Evolutionary conservation across 768 basidiomycete species (phyloP).

Genomic region (Cantharellus cinnabarinus): DNA sequence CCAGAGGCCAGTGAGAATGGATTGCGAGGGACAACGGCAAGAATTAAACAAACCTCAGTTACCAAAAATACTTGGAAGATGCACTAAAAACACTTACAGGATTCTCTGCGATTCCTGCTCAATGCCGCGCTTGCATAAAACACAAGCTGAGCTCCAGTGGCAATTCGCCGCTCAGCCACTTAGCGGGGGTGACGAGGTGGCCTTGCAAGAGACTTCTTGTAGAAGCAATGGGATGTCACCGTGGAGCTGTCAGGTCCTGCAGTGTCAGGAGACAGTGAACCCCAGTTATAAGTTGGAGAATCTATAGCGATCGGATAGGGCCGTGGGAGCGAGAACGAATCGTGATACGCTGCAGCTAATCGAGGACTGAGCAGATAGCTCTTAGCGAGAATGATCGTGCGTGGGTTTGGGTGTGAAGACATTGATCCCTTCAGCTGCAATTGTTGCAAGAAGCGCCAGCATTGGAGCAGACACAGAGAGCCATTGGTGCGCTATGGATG

Average conservation of each 20-base stretch:
- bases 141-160: conserved; percentile 60
- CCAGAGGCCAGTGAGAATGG: too few relatives aligned
- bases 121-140: conserved; percentile 62
- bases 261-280: conserved; percentile 1
- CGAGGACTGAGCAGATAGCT: conserved; percentile 52
- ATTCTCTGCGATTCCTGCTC: conserved; percentile 73
- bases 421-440: conserved; percentile 69
- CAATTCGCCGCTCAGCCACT: conserved; percentile 70
- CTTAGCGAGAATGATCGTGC: conserved; percentile 48
- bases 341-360: conserved; percentile 58
- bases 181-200: conserved; percentile 69
- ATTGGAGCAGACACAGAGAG: conserved; percentile 87
- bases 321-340: conserved; percentile 74
- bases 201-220: conserved; percentile 76
- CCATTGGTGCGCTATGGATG: conserved; percentile 71
- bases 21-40: too few relatives aligned
- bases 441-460: conserved; percentile 74
- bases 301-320: conserved; percentile 69
- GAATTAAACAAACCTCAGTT: too few relatives aligned
- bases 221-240: conserved; percentile 31
- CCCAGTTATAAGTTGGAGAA: conserved; percentile 18
- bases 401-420: conserved; percentile 53
- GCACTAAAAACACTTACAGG: conserved; percentile 49
- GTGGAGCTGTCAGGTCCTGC: conserved; percentile 23
- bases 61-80: too few relatives aligned